Base-by-base conservation (phyloP, 768 basidiomycete species). In the Psilocybe azurescens region DNA sequence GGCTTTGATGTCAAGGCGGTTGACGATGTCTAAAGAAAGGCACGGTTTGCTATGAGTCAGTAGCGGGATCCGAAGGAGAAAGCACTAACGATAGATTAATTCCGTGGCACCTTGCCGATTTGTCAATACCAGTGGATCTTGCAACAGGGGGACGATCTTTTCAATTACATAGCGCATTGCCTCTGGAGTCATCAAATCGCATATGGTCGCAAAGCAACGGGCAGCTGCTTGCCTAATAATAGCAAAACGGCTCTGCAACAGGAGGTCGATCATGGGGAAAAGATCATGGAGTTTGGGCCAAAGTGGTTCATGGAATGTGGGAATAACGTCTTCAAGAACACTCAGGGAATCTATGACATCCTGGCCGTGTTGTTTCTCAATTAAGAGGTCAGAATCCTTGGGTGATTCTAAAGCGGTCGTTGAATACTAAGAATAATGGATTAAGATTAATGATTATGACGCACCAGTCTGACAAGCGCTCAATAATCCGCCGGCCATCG, bases 111-210 rank as follows among this genome's bases (percentile, higher is more conserved):
- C 97, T 74, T 97, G 95, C 48, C 97, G 80, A 62, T 96, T 91
- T 16, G 86, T 75, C 44, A 91, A 75, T 18, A 86, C 78, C 33
- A 89, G 74, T 9, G 93, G 84, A 75, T 99, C 97, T 13, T 89
- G 89, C 0, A 99, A 79, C 38, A 90, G 78, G 0, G 96, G 93
- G 30, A 99, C 75, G 28, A 97, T 81, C 11, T 84, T 79, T 72
- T 97, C 91, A 59, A 99, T 89, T n/a, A 96, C 91, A 68, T 86
- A 89, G 52, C 82, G 88, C 94, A 99, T 95, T 0, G 91, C 94
- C 44, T 93, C 86, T 5, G 86, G 74, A 3, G 92, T 91, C 83
- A 97, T 89, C 48, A 93, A 86, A 63, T 91, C 87, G 72, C 94
- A 98, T 6, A 98, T 79, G 1, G 91, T 91, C 0, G 96, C 91